Base-by-base conservation (phyloP, 768 basidiomycete genomes). In the Xerocomellus amylosporus region DNA sequence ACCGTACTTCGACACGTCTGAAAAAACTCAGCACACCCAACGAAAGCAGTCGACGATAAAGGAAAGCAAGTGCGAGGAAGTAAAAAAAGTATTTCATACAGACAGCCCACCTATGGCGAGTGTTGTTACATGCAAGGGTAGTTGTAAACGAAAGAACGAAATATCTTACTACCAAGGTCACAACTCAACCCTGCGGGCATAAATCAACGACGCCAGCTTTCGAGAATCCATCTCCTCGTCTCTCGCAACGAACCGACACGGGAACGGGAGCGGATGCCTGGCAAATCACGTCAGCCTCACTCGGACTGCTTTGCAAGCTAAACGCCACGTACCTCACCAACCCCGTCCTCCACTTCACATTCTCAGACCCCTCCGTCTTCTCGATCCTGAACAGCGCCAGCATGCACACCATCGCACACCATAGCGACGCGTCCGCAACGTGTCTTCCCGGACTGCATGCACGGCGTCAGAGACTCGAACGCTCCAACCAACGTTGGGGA, bases 371-470 rank as follows among this genome's bases (percentile, higher is more conserved):
- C 13, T 53, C 46, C 24, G 53, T 55, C 40, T 55, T 58, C 17
- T 62, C 53, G 31, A 33, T 14, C 31, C 13, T 33, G 31, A 67
- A 67, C 30, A 59, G 0, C 1, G 54, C 6, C 9, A 67, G 30
- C 2, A 67, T 57, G 8, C 55, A 61, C 17, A 42, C 57, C 22
- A 66, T 64, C 15, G 62, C 65, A 24, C 40, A 58, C 65, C 64
- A 66, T 9, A 67, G 3, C 3, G 59, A 64, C 3, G 55, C 64
- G 15, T 64, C 64, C 20, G 54, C 64, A 2, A 66, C 19, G 14
- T 64, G 52, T 20, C 62, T 64, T 20, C 65, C 65, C 10, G 65
- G 59, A 39, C 62, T 59, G 45, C 9, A 4, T 17, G 2, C 19
- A 8, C 3, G 15, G 14, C 14, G 4, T 40, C 5, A 44, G 48